phyloP scores from a whole-genome alignment of 371 early-diverging fungal genomes.

The Parasitella parasitica region DNA sequence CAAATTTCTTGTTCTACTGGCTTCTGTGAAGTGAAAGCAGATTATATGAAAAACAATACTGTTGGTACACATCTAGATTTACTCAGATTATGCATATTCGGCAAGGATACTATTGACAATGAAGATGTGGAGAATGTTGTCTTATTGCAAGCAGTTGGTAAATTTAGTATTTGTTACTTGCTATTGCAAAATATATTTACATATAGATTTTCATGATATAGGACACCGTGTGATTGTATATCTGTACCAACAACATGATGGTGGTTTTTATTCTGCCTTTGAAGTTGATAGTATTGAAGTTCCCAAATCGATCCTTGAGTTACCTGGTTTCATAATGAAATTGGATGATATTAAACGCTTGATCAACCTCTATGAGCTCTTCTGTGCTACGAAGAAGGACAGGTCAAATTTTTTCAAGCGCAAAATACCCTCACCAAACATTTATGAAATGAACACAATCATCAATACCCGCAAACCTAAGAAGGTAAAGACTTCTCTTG shows the following conservation, averaged over 20 bases:
- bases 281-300: conserved; percentile 7
- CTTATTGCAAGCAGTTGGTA: conserved; percentile 24
- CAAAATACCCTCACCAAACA: conserved; percentile 16
- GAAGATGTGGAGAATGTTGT: conserved; percentile 19
- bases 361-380: conserved; percentile 3
- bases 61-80: conserved; percentile 16
- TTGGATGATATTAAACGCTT: conserved; percentile 10
- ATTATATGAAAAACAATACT: conserved; percentile 19
- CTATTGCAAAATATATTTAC: conserved; percentile 23
- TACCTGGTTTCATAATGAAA: conserved; percentile 5
- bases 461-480: conserved; percentile 16
- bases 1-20: too few relatives aligned
- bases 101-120: conserved; percentile 17
- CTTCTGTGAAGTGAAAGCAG: conserved; percentile 21
- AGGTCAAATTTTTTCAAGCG: background rate
- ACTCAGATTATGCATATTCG: conserved; percentile 15
- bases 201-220: conserved; percentile 18
- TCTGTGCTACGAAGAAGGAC: background rate
- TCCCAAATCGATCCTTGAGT: conserved; percentile 2
- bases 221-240: conserved; percentile 24
- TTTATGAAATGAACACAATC: conserved; percentile 14
- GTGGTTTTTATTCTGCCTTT: conserved; percentile 21
- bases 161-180: conserved; percentile 24
- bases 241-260: conserved; percentile 18
- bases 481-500: conserved; percentile 10